phyloP scores from a whole-genome alignment of 2,329 filamentous ascomycete species.

The Colletotrichum sansevieriae region DNA sequence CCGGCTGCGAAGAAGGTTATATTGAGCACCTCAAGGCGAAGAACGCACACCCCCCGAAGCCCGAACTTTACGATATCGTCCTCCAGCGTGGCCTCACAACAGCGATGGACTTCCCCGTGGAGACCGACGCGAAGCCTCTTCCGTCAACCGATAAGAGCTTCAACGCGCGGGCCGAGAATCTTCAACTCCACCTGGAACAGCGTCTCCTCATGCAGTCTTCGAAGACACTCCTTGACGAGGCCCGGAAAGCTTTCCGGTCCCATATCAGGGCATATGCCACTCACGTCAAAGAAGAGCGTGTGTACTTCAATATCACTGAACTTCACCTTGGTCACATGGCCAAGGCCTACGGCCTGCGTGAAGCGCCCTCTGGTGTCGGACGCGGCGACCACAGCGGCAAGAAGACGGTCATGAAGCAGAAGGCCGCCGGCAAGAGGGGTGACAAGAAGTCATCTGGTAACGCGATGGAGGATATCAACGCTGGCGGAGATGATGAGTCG shows the following conservation, averaged over 20 bases:
- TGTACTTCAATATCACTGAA: conserved; percentile 91
- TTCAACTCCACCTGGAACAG: conserved; percentile 72
- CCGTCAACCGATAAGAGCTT: conserved; percentile 60
- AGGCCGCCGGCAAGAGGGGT: conserved; percentile 43
- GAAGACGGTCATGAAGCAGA: conserved; percentile 53
- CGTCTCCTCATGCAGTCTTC: conserved; percentile 57
- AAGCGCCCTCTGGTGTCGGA: conserved; percentile 87
- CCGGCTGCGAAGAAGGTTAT: conserved; percentile 93
- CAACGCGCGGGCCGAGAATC: conserved; percentile 63
- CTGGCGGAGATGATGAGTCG: conserved; percentile 49
- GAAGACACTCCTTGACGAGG: conserved; percentile 81
- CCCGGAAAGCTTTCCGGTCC: conserved; percentile 87
- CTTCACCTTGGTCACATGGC: conserved; percentile 93
- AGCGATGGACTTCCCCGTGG: conserved; percentile 75
- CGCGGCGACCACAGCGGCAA: conserved; percentile 63
- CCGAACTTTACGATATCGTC: conserved; percentile 66
- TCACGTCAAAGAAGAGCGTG: conserved; percentile 86
- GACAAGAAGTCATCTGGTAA: conserved; percentile 42
- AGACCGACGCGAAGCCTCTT: conserved; percentile 68
- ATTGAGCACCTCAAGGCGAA: conserved; percentile 74
- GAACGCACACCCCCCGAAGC: conserved; percentile 58
- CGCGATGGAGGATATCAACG: conserved; percentile 47
- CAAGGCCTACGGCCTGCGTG: conserved; percentile 91
- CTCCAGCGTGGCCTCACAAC: conserved; percentile 75
- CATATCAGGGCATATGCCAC: conserved; percentile 96